Evolutionary conservation across 139 green algal species (phyloP), one percentile per base, ranked within the genome.

Genomic region (Desmodesmus armatus): DNA sequence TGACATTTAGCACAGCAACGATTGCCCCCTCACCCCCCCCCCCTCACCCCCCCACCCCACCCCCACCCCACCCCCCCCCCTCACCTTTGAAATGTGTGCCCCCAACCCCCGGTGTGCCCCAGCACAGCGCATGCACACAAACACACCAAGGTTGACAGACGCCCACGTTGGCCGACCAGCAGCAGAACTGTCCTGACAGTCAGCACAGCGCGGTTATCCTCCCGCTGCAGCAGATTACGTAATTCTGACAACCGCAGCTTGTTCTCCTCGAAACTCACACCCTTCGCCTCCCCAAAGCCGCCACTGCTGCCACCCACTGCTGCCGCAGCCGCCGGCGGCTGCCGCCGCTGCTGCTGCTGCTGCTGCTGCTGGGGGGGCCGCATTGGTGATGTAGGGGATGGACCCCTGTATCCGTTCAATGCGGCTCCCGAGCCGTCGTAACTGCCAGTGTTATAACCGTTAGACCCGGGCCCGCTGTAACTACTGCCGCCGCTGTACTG

Each of bases 201-300:
- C 94, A 6, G 93, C 93, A 85, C 94, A 97, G 13, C 77, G 21
- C 44, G 69, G 51, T 82, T 82, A 35, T 69, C 74, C n/a, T 35
- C n/a, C 47, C 58, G 78, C 41, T 86, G 65, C 33, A 95, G 87
- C 41, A 96, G 80, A 55, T 78, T 25, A 40, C 86, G 84, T 41
- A 96, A 81, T 31, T 87, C 86, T 6, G 88, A 84, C 73, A 96
- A 82, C 43, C 94, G 83, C 39, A 87, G 78, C 86, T 89, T 90
- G 83, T 96, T 96, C 49, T 94, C 92, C 86, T 96, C 92, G 86
- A 94, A 90, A 31, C 90, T 94, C 27, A 96, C 90, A 33, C 94
- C 94, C 83, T 97, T 97, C 37, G 87, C 96, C 85, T 96, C 94
- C 0, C 94, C 94, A 11, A 93, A 93, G 47, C 89, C 73, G 21